phyloP scores from a whole-genome alignment of 169 alveolate species.

The Cryptosporidium meleagridis region DNA sequence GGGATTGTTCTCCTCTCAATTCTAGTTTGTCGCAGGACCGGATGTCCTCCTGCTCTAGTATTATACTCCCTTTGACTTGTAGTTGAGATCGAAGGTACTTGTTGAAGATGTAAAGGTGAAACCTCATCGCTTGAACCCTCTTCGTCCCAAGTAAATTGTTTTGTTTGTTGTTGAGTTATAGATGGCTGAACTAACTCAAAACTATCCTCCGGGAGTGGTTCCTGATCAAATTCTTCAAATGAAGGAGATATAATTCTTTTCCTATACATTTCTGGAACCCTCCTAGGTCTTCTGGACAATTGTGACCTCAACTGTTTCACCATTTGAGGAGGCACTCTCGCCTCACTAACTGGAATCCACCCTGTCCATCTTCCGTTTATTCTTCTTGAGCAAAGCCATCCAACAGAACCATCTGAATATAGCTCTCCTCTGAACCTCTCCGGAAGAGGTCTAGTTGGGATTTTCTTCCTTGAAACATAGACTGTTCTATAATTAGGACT shows the following conservation, averaged over 20 bases:
- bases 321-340: slow-evolving; percentile 27
- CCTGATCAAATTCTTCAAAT: background rate
- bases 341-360: slow-evolving; percentile 34
- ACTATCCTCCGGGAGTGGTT: background rate
- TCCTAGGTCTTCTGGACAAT: background rate
- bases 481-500: background rate
- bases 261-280: background rate
- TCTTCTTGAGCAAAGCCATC: slow-evolving; percentile 8
- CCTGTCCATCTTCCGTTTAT: slow-evolving; percentile 9
- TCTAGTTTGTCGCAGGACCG: background rate
- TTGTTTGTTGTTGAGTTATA: background rate
- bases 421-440: slow-evolving; percentile 47
- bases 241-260: background rate
- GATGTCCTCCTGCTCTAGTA: background rate
- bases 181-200: background rate
- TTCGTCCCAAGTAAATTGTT: slow-evolving; percentile 22
- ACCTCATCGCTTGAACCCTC: background rate
- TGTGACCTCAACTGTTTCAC: background rate
- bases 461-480: slow-evolving; percentile 4
- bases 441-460: slow-evolving; percentile 15
- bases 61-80: background rate
- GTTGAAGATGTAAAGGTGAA: background rate
- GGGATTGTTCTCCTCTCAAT: background rate
- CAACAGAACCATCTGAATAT: slow-evolving; percentile 28
- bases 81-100: background rate